Evolutionary conservation across 495 filamentous ascomycete species (phyloP).

Genomic region (Rostrohypoxylon terebratum): DNA sequence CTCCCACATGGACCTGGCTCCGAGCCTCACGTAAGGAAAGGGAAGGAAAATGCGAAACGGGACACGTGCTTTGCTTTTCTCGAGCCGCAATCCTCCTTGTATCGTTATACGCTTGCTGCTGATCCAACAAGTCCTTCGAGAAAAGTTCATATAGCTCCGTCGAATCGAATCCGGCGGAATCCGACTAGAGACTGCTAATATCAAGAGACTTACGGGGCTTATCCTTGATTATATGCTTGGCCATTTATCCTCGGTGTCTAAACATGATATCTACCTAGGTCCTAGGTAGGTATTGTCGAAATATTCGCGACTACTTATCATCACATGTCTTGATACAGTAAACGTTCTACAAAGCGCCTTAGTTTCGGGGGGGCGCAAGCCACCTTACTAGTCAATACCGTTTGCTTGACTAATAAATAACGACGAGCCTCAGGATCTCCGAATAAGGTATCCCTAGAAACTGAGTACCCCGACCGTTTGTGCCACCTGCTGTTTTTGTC

Average conservation of each 20-base stretch:
- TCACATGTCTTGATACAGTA: neutral
- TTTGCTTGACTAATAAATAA: slow-evolving; percentile 27
- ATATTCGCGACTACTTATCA: neutral
- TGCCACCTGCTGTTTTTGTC: slow-evolving; percentile 39
- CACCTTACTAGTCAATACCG: slow-evolving; percentile 16
- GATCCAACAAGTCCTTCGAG: neutral
- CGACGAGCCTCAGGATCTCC: neutral
- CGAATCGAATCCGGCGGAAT: neutral
- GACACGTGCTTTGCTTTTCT: slow-evolving; percentile 26
- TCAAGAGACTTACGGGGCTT: neutral
- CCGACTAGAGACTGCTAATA: neutral
- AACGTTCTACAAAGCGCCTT: neutral
- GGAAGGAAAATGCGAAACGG: slow-evolving; percentile 1
- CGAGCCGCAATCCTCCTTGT: slow-evolving; percentile 28
- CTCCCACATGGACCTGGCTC: slow-evolving; percentile 24
- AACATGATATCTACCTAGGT: no score
- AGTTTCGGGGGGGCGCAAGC: slow-evolving; percentile 21
- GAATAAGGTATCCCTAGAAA: slow-evolving; percentile 15
- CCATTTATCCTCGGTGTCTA: neutral
- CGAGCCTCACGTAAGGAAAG: neutral
- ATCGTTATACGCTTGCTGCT: neutral
- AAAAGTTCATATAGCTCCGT: slow-evolving; percentile 6
- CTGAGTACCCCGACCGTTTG: slow-evolving; percentile 22
- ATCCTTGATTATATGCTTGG: slow-evolving; percentile 4
- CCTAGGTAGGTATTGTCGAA: neutral